These are phyloP conservation scores for Hibiscus trionum DNA, from an alignment of 345 rosid genomes.

Conservation along the genomic window DNA sequence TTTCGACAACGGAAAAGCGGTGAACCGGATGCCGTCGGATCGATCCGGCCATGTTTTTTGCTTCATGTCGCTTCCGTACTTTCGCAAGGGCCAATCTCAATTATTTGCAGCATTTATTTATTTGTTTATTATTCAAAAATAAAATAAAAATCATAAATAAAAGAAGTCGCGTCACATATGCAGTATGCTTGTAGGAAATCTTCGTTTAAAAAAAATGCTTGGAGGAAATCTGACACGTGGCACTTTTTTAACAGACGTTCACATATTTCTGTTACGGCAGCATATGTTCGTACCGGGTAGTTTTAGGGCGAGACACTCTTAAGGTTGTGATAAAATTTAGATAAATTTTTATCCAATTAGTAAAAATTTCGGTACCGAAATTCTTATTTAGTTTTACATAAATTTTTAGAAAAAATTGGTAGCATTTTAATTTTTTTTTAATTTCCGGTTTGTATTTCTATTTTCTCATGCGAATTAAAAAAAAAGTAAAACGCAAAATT, in stretches of 20 bases:
- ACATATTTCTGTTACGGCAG: not conserved
- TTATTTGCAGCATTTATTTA: not conserved
- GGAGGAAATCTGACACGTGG: not conserved
- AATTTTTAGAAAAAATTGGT: too few relatives aligned
- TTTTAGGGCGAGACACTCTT: too few relatives aligned
- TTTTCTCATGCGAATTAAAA: too few relatives aligned
- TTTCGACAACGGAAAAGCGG: constrained; percentile 21
- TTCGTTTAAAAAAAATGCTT: not conserved
- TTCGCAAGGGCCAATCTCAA: not conserved
- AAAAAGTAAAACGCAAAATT: too few relatives aligned
- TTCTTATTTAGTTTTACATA: too few relatives aligned
- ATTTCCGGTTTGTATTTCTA: too few relatives aligned
- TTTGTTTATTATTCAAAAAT: not conserved
- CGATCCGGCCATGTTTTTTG: constrained; percentile 49
- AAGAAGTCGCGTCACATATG: not conserved
- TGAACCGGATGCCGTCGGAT: constrained; percentile 37
- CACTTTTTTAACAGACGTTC: not conserved
- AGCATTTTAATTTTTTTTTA: too few relatives aligned
- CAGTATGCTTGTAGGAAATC: not conserved
- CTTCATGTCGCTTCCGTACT: constrained; percentile 22
- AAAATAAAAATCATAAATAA: not conserved
- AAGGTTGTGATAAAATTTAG: too few relatives aligned
- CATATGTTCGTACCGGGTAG: not conserved
- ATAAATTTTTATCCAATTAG: too few relatives aligned
- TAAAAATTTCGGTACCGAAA: too few relatives aligned